Evolutionary conservation across 2,329 filamentous ascomycete species (phyloP).

Genomic region (Botrytis medusae): DNA sequence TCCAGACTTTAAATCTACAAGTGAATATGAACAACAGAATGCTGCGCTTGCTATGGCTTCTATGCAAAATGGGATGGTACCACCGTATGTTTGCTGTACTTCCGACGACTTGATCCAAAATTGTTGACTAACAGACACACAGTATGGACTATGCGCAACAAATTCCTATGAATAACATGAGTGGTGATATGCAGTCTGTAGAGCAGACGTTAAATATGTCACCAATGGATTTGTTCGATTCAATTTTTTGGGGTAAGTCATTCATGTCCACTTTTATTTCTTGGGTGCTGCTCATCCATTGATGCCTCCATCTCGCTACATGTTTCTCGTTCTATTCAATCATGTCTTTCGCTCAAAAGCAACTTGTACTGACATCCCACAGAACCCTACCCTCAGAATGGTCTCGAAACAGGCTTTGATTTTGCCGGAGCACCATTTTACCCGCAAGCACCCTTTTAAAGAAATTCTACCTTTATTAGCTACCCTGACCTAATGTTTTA

Average conservation of each 20-base stretch:
- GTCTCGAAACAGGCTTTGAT: conserved; percentile 20
- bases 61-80: conserved; percentile 56
- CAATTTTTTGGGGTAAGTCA: conserved; percentile 64
- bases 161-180: conserved; percentile 35
- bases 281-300: not conserved
- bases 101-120: not conserved
- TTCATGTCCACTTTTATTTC: not conserved
- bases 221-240: conserved; percentile 67
- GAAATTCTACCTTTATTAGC: not conserved
- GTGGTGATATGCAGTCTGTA: conserved; percentile 48
- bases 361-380: not conserved
- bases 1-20: conserved; percentile 26
- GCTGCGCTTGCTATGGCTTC: conserved; percentile 65
- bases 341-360: not conserved
- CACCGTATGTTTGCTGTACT: conserved; percentile 32
- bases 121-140: not conserved
- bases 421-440: conserved; percentile 15
- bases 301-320: not conserved
- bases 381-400: conserved; percentile 21
- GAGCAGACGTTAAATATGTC: conserved; percentile 62
- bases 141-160: conserved; percentile 44
- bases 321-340: not conserved
- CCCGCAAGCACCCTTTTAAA: conserved; percentile 10
- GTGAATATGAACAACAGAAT: conserved; percentile 47
- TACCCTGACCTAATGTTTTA: not conserved